Conservation (phyloP, 495 filamentous ascomycete genomes). For the Penicillium turbatum region DNA sequence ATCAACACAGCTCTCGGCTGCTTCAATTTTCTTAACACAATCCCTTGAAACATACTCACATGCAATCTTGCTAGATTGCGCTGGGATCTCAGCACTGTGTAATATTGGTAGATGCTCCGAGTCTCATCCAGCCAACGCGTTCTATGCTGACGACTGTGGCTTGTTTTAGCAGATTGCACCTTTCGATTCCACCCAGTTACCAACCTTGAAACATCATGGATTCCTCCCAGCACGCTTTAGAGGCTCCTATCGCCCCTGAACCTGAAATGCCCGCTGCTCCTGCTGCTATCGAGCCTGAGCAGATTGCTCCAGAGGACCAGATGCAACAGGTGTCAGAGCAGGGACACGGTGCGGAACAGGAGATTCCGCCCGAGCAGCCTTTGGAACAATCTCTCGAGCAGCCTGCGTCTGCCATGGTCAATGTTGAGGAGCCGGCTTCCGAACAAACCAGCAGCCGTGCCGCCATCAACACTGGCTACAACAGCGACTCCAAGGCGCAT, state of each 20-base stretch:
- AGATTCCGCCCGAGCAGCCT: conserved; percentile 16
- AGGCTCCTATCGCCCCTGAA: conserved; percentile 22
- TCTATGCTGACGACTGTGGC: background rate
- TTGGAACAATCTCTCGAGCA: conserved; percentile 18
- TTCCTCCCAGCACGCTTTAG: conserved; percentile 22
- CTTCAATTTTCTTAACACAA: conserved; percentile 3
- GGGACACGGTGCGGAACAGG: conserved; percentile 1
- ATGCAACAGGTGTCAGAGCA: conserved; percentile 15
- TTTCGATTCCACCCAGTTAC: background rate
- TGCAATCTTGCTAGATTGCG: conserved; percentile 8
- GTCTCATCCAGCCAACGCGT: background rate
- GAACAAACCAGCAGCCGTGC: conserved; percentile 30
- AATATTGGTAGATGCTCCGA: conserved; percentile 11
- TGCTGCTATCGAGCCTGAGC: conserved; percentile 29
- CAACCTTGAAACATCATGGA: conserved; percentile 22
- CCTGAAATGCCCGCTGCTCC: conserved; percentile 17
- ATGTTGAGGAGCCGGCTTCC: conserved; percentile 32
- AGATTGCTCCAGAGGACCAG: conserved; percentile 21
- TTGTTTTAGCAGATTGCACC: conserved; percentile 12
- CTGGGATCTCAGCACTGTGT: conserved; percentile 6
- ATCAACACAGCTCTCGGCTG: conserved; percentile 4
- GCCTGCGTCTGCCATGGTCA: conserved; percentile 20
- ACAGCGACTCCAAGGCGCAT: conserved; percentile 43
- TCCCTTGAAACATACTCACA: conserved; percentile 1
- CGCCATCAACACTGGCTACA: conserved; percentile 36